Conservation (phyloP, 1,284 basidiomycete genomes). For the Tremellales sp. region DNA sequence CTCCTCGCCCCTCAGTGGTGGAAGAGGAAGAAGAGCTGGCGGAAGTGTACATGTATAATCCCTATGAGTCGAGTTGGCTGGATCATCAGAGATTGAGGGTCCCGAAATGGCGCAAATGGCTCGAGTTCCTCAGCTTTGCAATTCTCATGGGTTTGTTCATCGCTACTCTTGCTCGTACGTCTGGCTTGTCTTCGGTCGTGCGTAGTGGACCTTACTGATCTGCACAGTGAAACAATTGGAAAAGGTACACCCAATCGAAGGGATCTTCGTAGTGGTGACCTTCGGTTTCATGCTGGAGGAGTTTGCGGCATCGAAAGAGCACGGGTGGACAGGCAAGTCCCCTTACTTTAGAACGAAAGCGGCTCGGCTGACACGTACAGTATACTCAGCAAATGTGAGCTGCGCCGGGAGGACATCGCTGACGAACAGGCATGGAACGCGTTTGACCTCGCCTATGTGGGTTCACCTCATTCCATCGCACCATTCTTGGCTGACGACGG, state of each 20-base stretch:
- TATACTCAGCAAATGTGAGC: constrained; percentile 73
- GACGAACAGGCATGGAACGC: constrained; percentile 74
- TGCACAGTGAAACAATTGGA: constrained; percentile 60
- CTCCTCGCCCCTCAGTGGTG: constrained; percentile 1
- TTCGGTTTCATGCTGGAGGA: constrained; percentile 68
- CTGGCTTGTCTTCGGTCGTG: constrained; percentile 9
- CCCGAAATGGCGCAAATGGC: constrained; percentile 69
- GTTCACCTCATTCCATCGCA: not conserved
- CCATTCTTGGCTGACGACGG: not conserved
- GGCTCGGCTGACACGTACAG: constrained; percentile 48
- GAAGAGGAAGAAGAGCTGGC: constrained; percentile 18
- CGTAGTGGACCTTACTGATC: not conserved
- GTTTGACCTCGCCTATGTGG: constrained; percentile 69
- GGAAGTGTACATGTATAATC: constrained; percentile 63
- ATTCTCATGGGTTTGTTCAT: constrained; percentile 65
- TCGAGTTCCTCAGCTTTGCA: constrained; percentile 71
- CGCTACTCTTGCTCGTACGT: constrained; percentile 56
- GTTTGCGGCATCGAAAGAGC: constrained; percentile 55
- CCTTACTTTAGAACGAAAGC: not conserved
- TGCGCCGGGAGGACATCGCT: constrained; percentile 2
- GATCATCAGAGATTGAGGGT: constrained; percentile 74
- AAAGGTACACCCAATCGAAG: constrained; percentile 58
- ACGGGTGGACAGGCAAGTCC: constrained; percentile 75
- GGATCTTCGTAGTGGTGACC: constrained; percentile 68
- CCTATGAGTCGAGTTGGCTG: constrained; percentile 66